phyloP scores from a whole-genome alignment of 441 rosid genomes.

The Euphorbia corollata region DNA sequence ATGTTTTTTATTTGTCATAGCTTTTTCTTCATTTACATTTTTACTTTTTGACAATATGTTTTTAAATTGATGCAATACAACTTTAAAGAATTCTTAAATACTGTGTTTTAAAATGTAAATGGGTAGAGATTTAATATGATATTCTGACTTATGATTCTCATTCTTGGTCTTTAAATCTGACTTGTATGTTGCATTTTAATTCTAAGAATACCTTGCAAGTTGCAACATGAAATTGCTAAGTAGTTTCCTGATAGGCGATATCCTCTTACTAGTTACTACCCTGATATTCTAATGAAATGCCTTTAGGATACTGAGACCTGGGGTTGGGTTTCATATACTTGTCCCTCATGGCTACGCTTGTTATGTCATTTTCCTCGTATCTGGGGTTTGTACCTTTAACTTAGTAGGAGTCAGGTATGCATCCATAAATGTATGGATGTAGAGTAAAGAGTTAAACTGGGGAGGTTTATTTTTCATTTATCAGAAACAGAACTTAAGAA shows the following conservation, averaged over 20 bases:
- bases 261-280: too few relatives aligned
- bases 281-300: background rate
- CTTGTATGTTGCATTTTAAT: too few relatives aligned
- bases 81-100: background rate
- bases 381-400: background rate
- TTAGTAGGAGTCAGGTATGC: background rate
- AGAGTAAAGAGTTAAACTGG: background rate
- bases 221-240: background rate
- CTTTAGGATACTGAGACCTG: background rate
- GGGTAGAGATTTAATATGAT: background rate
- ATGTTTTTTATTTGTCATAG: too few relatives aligned
- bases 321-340: background rate
- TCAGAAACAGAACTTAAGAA: background rate
- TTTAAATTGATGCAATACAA: background rate
- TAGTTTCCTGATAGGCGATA: background rate
- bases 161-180: background rate
- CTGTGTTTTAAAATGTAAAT: background rate
- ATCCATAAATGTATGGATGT: background rate
- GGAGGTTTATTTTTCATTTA: background rate
- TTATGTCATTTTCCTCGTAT: background rate
- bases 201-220: background rate
- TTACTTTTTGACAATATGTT: background rate
- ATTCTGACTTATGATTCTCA: background rate
- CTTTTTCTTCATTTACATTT: background rate
- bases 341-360: background rate